Percentiles rank a stretch among this genome's conserved stretches.
phyloP scores from a whole-genome alignment of 768 basidiomycete species.

The Tubosaeta sp. region DNA sequence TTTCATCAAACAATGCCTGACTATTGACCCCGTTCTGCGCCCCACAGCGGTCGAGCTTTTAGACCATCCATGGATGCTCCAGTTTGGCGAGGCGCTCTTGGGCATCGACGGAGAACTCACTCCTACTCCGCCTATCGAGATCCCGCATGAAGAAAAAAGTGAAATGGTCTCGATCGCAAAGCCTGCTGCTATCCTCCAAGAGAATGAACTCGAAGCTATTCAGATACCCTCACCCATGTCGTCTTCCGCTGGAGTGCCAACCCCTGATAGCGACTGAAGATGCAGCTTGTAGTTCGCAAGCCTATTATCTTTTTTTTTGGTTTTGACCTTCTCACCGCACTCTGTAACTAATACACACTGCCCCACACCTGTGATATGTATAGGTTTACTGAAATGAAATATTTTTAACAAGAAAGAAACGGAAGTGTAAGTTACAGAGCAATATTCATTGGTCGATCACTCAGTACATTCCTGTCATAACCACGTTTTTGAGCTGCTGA shows the following conservation, averaged over 20 bases:
- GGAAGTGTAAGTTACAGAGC: too few species aligned
- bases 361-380: conserved; percentile 7
- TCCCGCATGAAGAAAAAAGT: conserved; percentile 46
- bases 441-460: neutral
- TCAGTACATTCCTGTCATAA: neutral
- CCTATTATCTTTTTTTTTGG: neutral
- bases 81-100: conserved; percentile 67
- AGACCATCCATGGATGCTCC: conserved; percentile 86
- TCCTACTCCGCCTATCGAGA: conserved; percentile 41
- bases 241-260: conserved; percentile 36
- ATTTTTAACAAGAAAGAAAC: too few species aligned
- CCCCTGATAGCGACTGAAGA: conserved; percentile 27
- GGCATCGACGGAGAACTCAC: conserved; percentile 61
- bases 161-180: conserved; percentile 51
- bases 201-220: conserved; percentile 58
- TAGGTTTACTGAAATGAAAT: too few species aligned
- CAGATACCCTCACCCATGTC: conserved; percentile 47
- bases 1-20: conserved; percentile 91
- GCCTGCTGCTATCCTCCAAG: conserved; percentile 53
- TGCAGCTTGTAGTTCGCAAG: neutral
- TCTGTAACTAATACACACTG: conserved; percentile 14
- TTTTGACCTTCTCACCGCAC: conserved; percentile 2
- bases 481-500: conserved; percentile 5
- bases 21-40: conserved; percentile 76
- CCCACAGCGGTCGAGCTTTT: conserved; percentile 84